These are phyloP conservation scores for Paraconiothyrium brasiliense DNA, from an alignment of 2,329 filamentous ascomycete species.

Conservation along the genomic window DNA sequence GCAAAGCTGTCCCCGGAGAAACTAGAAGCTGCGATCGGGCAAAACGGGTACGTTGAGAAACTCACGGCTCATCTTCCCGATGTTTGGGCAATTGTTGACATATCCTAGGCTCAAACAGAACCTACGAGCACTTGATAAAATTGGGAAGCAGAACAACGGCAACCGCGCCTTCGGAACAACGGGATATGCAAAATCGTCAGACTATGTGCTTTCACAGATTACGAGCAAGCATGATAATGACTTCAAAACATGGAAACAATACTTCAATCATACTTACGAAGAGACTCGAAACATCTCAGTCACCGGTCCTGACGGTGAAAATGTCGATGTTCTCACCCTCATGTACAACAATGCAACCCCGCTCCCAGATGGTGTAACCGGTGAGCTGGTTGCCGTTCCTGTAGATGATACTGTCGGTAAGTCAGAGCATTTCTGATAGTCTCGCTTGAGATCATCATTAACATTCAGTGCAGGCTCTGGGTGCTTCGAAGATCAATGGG, in stretches of 20 bases:
- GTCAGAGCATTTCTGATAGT: background rate
- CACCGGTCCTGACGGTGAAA: constrained; percentile 11
- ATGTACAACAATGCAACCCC: constrained; percentile 14
- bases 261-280: constrained; percentile 15
- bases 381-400: constrained; percentile 10
- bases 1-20: background rate
- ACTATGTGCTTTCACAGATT: constrained; percentile 13
- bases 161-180: constrained; percentile 14
- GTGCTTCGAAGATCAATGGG: constrained; percentile 13
- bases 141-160: constrained; percentile 12
- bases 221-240: constrained; percentile 3
- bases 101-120: constrained; percentile 7
- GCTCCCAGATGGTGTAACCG: constrained; percentile 14
- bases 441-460: background rate
- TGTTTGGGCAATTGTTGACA: background rate
- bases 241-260: constrained; percentile 9
- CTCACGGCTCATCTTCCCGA: background rate
- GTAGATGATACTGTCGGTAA: constrained; percentile 8
- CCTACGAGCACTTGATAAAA: constrained; percentile 10
- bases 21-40: constrained; percentile 7
- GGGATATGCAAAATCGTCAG: constrained; percentile 6
- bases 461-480: background rate
- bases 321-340: constrained; percentile 6
- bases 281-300: constrained; percentile 12
- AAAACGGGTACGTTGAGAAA: constrained; percentile 5